These are phyloP conservation scores for Pyronema domesticum DNA, from an alignment of 495 filamentous ascomycete genomes.

Conservation along the genomic window DNA sequence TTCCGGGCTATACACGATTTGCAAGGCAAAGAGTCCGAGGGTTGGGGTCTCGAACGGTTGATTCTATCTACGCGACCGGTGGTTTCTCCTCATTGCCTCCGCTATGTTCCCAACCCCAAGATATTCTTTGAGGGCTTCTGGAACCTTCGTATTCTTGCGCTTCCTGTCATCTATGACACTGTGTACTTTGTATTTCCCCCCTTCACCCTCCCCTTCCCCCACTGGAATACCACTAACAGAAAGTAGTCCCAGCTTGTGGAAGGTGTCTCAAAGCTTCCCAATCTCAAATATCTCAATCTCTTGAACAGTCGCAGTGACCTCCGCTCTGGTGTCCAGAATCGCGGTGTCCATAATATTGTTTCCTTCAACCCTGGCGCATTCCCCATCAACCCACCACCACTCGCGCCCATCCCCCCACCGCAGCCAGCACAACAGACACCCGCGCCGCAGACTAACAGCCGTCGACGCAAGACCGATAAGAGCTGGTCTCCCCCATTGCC, in stretches of 20 bases:
- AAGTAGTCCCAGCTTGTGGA: background rate
- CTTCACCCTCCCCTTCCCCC: background rate
- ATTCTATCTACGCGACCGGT: background rate
- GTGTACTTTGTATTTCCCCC: background rate
- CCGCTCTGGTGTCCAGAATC: background rate
- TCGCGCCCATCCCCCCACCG: background rate
- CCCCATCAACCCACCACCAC: background rate
- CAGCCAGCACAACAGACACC: background rate
- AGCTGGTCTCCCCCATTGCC: background rate
- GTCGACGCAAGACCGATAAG: background rate
- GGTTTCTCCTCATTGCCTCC: background rate
- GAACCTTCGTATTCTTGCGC: background rate
- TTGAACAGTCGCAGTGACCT: background rate
- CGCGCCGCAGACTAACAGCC: background rate
- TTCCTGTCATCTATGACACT: background rate
- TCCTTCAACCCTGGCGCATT: background rate
- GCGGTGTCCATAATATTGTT: background rate
- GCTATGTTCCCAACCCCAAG: background rate
- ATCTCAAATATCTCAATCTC: background rate
- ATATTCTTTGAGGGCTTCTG: constrained; percentile 3
- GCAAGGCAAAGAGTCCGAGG: background rate
- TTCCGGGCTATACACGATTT: background rate
- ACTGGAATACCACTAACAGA: background rate
- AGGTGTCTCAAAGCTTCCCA: constrained; percentile 1
- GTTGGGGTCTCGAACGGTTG: constrained; percentile 2